These are phyloP conservation scores for Zygotorulaspora danielsina DNA, from an alignment of 805 yeast species.

Conservation along the genomic window DNA sequence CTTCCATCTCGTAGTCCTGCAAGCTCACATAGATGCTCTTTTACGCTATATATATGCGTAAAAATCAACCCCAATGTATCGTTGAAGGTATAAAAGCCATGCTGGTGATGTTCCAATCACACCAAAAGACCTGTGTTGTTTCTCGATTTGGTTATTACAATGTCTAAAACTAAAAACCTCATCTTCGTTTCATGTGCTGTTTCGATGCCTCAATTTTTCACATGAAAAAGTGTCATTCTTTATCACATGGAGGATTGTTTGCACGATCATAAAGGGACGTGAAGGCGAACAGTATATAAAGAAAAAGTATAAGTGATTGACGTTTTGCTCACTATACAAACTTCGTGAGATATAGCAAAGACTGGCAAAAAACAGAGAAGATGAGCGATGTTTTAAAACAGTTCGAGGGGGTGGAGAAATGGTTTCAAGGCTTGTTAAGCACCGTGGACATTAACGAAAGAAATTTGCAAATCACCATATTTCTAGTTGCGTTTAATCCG, in stretches of 20 bases:
- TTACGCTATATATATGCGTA: too few relatives aligned
- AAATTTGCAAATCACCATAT: slow-evolving; percentile 44
- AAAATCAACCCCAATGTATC: too few relatives aligned
- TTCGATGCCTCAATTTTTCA: not conserved
- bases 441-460: slow-evolving; percentile 21
- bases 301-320: too few relatives aligned
- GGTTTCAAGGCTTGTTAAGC: slow-evolving; percentile 12
- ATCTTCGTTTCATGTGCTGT: not conserved
- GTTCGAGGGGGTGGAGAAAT: slow-evolving; percentile 9
- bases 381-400: slow-evolving; percentile 4
- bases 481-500: slow-evolving; percentile 83
- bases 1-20: too few relatives aligned
- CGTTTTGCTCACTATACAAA: too few relatives aligned
- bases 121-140: not conserved
- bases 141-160: slow-evolving; percentile 4
- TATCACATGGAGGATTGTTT: slow-evolving; percentile 7
- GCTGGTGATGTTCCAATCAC: slow-evolving; percentile 19
- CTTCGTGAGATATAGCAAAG: too few relatives aligned
- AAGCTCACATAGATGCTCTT: too few relatives aligned
- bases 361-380: too few relatives aligned
- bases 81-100: too few relatives aligned
- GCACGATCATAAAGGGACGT: slow-evolving; percentile 1
- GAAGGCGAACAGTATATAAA: too few relatives aligned
- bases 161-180: slow-evolving; percentile 1
- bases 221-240: not conserved